These are phyloP conservation scores for Suillus lakei DNA, from an alignment of 768 basidiomycete genomes.

Conservation along the genomic window DNA sequence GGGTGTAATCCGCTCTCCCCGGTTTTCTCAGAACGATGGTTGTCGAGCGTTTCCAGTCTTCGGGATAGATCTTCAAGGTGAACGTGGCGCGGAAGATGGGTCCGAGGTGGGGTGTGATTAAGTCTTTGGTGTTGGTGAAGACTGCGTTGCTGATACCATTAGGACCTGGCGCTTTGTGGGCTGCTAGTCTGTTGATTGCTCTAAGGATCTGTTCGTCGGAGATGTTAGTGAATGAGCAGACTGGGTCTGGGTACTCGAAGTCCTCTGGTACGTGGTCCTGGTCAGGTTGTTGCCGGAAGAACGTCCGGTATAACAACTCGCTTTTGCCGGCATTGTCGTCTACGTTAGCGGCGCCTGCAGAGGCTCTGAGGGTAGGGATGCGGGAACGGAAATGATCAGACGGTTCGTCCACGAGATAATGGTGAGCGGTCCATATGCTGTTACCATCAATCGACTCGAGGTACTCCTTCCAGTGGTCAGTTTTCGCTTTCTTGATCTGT, in stretches of 20 bases:
- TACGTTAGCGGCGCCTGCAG: not conserved
- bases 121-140: conserved; percentile 12
- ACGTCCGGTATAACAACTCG: conserved; percentile 19
- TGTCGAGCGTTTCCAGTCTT: conserved; percentile 25
- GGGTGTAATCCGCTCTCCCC: conserved; percentile 36
- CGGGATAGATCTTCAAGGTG: conserved; percentile 12
- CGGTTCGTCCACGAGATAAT: conserved; percentile 7
- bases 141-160: conserved; percentile 32
- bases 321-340: conserved; percentile 28
- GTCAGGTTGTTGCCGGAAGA: conserved; percentile 27
- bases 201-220: conserved; percentile 18
- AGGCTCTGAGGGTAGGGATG: not conserved
- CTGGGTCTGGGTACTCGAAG: conserved; percentile 12
- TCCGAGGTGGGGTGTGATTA: conserved; percentile 15
- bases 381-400: not conserved
- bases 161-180: conserved; percentile 27
- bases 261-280: too few relatives aligned
- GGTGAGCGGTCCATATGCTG: conserved; percentile 14
- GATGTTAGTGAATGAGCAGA: conserved; percentile 9
- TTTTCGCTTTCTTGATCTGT: not conserved
- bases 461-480: conserved; percentile 19
- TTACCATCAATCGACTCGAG: conserved; percentile 7
- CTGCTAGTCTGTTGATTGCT: conserved; percentile 14
- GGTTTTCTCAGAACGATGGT: conserved; percentile 42
- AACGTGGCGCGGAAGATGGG: conserved; percentile 20